Percentiles rank a stretch among this genome's conserved stretches.
Evolutionary conservation across 768 basidiomycete genomes (phyloP).

Genomic region (Wakefieldia striispora): DNA sequence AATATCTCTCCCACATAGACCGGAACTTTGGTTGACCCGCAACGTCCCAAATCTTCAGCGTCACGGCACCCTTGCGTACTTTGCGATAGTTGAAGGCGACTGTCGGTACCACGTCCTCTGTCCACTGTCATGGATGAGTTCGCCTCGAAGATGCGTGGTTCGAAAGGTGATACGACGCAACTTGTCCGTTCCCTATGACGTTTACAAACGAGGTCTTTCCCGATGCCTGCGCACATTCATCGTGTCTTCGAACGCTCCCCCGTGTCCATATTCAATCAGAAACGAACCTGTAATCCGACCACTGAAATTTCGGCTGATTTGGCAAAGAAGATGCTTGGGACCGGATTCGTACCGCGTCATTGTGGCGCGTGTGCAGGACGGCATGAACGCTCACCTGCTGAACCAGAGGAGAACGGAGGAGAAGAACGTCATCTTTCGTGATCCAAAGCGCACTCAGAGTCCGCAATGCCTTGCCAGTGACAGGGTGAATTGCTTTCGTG

Average conservation of each 20-base stretch:
- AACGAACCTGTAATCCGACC: slow-evolving; percentile 78
- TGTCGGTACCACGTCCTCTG: slow-evolving; percentile 94
- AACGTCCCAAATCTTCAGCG: slow-evolving; percentile 94
- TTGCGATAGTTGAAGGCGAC: slow-evolving; percentile 92
- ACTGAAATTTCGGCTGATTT: slow-evolving; percentile 87
- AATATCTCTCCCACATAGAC: slow-evolving; percentile 95
- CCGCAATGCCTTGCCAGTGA: not conserved
- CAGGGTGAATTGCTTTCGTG: no score
- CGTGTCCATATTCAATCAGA: not conserved
- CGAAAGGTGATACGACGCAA: slow-evolving; percentile 3
- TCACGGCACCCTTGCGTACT: slow-evolving; percentile 85
- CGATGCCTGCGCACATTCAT: slow-evolving; percentile 57
- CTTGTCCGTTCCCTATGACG: slow-evolving; percentile 85
- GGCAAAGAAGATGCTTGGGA: slow-evolving; percentile 73
- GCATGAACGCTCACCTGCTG: slow-evolving; percentile 36
- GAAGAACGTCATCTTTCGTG: slow-evolving; percentile 44
- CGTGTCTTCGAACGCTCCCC: not conserved
- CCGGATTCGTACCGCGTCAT: not conserved
- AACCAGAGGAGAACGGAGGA: slow-evolving; percentile 59
- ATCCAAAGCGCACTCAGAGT: not conserved
- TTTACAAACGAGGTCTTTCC: slow-evolving; percentile 96
- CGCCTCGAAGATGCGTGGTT: not conserved
- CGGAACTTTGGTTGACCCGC: slow-evolving; percentile 94
- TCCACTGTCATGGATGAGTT: slow-evolving; percentile 58
- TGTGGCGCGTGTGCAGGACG: not conserved